These are phyloP conservation scores for Torrubiella hemipterigena DNA, from an alignment of 2,329 filamentous ascomycete genomes.

Conservation along the genomic window DNA sequence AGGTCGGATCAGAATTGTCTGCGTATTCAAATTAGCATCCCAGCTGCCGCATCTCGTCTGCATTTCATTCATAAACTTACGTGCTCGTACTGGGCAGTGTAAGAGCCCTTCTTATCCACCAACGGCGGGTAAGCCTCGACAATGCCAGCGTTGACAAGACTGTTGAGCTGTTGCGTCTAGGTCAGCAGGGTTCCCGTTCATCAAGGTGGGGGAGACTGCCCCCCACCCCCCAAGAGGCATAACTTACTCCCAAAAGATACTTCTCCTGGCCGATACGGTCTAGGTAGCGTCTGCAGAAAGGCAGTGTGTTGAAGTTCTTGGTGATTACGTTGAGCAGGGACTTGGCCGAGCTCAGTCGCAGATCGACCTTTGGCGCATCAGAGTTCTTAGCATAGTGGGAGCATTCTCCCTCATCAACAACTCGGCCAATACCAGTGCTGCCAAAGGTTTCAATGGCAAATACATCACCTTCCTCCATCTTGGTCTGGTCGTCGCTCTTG, in stretches of 20 bases:
- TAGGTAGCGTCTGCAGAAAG: slow-evolving; percentile 82
- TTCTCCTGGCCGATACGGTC: slow-evolving; percentile 92
- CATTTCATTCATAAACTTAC: slow-evolving; percentile 39
- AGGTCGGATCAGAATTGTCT: slow-evolving; percentile 68
- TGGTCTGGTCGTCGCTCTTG: slow-evolving; percentile 75
- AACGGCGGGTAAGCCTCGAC: slow-evolving; percentile 86
- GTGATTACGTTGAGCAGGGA: slow-evolving; percentile 79
- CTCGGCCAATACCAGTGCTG: slow-evolving; percentile 80
- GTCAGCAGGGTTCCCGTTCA: no score
- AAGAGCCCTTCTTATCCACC: slow-evolving; percentile 85
- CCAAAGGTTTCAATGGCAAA: slow-evolving; percentile 97
- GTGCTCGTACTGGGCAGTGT: slow-evolving; percentile 90
- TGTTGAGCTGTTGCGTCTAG: slow-evolving; percentile 70
- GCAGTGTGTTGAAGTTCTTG: slow-evolving; percentile 91
- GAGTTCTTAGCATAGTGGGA: slow-evolving; percentile 74
- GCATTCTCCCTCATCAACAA: slow-evolving; percentile 77
- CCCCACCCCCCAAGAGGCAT: no score
- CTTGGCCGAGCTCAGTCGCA: slow-evolving; percentile 73
- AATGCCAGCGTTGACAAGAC: slow-evolving; percentile 68
- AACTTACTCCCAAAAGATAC: slow-evolving; percentile 72
- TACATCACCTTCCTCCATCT: slow-evolving; percentile 95
- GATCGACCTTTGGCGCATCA: slow-evolving; percentile 63
- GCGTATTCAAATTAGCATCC: slow-evolving; percentile 7
- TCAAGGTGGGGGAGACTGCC: no score
- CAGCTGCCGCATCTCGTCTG: not conserved